phyloP scores from a whole-genome alignment of 2,329 filamentous ascomycete species.

The Sporothrix mexicana region DNA sequence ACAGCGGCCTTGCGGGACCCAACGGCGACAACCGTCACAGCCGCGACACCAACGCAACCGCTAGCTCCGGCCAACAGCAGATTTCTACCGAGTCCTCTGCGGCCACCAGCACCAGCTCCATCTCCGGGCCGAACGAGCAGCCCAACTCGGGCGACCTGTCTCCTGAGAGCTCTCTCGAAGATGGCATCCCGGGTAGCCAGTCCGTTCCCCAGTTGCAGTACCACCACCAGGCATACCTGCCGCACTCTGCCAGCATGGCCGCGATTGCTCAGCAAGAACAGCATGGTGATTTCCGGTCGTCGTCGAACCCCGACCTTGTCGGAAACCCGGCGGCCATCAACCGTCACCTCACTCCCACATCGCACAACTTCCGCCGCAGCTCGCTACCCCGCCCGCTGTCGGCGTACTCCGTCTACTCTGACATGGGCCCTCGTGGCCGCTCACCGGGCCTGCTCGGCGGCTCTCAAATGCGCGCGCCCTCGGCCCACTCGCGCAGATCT shows the following conservation, averaged over 20 bases:
- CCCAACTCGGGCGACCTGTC: constrained; percentile 54
- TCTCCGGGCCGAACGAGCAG: constrained; percentile 58
- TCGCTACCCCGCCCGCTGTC: constrained; percentile 74
- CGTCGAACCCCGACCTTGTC: constrained; percentile 58
- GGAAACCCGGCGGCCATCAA: constrained; percentile 60
- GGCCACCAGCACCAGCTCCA: constrained; percentile 62
- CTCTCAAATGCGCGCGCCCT: constrained; percentile 55
- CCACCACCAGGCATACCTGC: constrained; percentile 58
- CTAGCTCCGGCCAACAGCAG: constrained; percentile 56
- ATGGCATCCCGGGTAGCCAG: constrained; percentile 49
- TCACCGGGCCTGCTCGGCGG: constrained; percentile 57
- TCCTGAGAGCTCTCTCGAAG: constrained; percentile 58
- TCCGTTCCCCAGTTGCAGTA: constrained; percentile 66
- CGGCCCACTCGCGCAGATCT: constrained; percentile 59
- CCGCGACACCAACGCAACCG: constrained; percentile 59
- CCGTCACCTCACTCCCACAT: constrained; percentile 67
- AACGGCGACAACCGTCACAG: constrained; percentile 55
- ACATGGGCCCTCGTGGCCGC: constrained; percentile 68
- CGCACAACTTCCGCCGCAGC: constrained; percentile 59
- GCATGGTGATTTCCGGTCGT: constrained; percentile 53
- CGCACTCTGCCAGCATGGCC: constrained; percentile 34
- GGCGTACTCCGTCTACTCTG: constrained; percentile 75
- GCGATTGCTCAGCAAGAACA: constrained; percentile 40
- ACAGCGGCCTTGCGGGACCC: constrained; percentile 37
- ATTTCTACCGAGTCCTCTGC: constrained; percentile 59